Evolutionary conservation across 345 rosid genomes (phyloP).

Genomic region (Mangifera indica): DNA sequence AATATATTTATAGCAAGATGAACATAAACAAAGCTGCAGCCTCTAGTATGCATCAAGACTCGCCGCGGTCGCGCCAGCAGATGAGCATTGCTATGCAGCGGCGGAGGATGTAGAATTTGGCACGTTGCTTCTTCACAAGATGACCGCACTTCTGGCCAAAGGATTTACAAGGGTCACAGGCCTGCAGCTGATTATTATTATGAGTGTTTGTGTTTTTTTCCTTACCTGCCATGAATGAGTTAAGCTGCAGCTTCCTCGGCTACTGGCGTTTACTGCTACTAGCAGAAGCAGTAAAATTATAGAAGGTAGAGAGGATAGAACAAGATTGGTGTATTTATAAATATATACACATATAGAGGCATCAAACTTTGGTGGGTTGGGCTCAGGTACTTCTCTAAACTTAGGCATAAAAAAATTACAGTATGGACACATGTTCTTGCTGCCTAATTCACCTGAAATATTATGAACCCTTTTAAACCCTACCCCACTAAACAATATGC

Average conservation of each 20-base stretch:
- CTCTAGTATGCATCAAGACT: neutral
- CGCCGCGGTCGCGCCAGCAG: constrained; percentile 60
- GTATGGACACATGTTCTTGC: constrained; percentile 26
- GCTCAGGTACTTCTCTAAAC: constrained; percentile 7
- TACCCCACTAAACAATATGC: neutral
- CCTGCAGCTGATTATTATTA: constrained; percentile 19
- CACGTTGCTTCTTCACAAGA: constrained; percentile 71
- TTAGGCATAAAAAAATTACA: constrained; percentile 15
- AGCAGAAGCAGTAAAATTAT: constrained; percentile 14
- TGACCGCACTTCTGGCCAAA: constrained; percentile 74
- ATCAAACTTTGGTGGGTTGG: neutral
- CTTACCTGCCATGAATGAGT: constrained; percentile 26
- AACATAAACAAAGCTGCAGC: neutral
- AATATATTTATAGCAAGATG: neutral
- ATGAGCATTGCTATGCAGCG: constrained; percentile 78
- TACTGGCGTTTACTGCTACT: neutral
- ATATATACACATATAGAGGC: neutral
- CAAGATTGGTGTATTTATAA: constrained; percentile 15
- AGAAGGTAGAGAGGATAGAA: constrained; percentile 7
- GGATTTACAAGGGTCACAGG: constrained; percentile 52
- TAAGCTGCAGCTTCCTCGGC: neutral
- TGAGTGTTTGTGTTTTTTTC: constrained; percentile 19
- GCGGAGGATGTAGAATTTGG: constrained; percentile 75
- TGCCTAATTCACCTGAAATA: constrained; percentile 21
- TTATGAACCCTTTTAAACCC: neutral